These are phyloP conservation scores for Coemansia umbellata DNA, from an alignment of 192 early-diverging fungal genomes.

Conservation along the genomic window DNA sequence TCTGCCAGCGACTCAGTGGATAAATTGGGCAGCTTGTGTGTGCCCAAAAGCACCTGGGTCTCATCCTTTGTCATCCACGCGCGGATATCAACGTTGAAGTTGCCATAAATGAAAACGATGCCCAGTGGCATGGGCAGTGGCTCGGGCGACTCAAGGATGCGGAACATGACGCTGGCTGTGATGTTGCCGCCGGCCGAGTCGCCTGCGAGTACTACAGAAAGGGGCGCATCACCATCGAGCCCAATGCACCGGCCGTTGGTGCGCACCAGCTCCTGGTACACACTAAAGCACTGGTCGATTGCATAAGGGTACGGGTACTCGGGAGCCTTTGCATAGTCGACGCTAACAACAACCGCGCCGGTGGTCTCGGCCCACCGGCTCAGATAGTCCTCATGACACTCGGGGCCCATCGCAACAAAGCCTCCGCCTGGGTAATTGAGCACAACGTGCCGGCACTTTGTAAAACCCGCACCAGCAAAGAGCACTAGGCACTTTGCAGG, in stretches of 20 bases:
- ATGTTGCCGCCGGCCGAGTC: conserved; percentile 98
- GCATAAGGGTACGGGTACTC: conserved; percentile 93
- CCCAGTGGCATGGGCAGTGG: conserved; percentile 65
- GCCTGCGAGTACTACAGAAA: conserved; percentile 76
- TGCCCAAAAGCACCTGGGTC: conserved; percentile 29
- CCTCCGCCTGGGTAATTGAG: conserved; percentile 80
- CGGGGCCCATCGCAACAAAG: conserved; percentile 87
- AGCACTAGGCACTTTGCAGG: conserved; percentile 51
- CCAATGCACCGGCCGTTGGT: conserved; percentile 78
- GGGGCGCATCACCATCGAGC: conserved; percentile 59
- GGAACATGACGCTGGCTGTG: conserved; percentile 68
- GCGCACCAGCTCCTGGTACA: conserved; percentile 70
- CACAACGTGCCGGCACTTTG: conserved; percentile 45
- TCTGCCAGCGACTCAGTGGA: conserved; percentile 45
- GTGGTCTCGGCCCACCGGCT: conserved; percentile 74
- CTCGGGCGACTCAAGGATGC: conserved; percentile 64
- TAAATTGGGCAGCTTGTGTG: not conserved
- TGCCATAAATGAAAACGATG: conserved; percentile 85
- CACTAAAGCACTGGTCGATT: conserved; percentile 87
- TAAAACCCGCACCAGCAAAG: conserved; percentile 54
- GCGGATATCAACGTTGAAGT: conserved; percentile 83
- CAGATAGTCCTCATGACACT: conserved; percentile 81
- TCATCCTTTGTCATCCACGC: conserved; percentile 80
- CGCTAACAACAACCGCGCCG: conserved; percentile 66
- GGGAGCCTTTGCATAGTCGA: conserved; percentile 94